A percentile compares a stretch with the other conserved stretches of the same genome.
Conservation (phyloP, 805 yeast species). For the Candida yuanshanica region DNA sequence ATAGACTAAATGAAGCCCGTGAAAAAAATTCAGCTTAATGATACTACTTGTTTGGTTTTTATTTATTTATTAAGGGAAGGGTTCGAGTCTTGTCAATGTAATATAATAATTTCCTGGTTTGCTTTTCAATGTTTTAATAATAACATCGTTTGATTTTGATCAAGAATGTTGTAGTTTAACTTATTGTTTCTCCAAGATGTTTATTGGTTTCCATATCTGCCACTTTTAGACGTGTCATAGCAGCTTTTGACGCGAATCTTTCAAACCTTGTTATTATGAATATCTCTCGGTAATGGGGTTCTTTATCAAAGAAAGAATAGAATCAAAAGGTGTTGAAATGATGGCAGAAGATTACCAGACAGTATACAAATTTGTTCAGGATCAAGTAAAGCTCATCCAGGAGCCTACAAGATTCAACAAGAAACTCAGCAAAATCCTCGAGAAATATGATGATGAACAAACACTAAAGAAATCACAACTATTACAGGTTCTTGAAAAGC, state of each 20-base stretch:
- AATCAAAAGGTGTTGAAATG: not conserved
- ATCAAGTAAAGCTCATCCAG: constrained; percentile 7
- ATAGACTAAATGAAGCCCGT: constrained; percentile 1
- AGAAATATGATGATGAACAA: constrained; percentile 1
- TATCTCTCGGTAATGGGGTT: too few relatives aligned
- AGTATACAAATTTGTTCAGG: constrained; percentile 10
- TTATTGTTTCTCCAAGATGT: not conserved
- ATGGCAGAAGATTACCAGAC: constrained; percentile 7
- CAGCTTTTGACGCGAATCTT: too few relatives aligned
- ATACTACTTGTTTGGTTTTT: not conserved
- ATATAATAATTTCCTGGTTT: too few relatives aligned
- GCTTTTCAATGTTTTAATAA: too few relatives aligned
- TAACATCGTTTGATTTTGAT: too few relatives aligned
- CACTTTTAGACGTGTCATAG: not conserved
- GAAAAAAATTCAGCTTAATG: not conserved
- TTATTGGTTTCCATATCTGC: too few relatives aligned
- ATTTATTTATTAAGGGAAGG: too few relatives aligned
- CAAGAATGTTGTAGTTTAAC: not conserved
- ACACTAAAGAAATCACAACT: not conserved
- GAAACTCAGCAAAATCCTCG: constrained; percentile 2
- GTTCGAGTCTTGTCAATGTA: too few relatives aligned
- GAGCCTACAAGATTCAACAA: constrained; percentile 9
- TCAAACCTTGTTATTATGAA: too few relatives aligned
- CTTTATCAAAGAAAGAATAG: too few relatives aligned
- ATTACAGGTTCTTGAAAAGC: not conserved